phyloP scores from a whole-genome alignment of 768 basidiomycete genomes.

The Tulasnella sp. region DNA sequence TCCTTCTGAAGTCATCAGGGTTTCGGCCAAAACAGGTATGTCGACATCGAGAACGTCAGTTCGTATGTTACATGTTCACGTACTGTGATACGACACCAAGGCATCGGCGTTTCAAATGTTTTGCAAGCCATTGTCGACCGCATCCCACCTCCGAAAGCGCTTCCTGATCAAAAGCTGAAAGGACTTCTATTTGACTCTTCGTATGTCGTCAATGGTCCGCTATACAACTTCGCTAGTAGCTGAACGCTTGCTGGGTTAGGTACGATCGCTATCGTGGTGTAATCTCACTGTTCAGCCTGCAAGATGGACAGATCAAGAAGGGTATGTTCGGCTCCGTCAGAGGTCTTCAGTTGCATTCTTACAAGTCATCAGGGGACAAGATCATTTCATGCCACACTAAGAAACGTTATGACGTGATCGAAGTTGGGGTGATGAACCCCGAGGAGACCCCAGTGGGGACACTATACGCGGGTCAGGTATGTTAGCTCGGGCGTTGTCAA shows the following conservation, averaged over 20 bases:
- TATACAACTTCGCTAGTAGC: conserved; percentile 8
- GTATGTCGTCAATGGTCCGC: conserved; percentile 33
- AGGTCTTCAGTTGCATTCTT: background rate
- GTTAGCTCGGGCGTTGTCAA: conserved; percentile 41
- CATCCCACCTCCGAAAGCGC: conserved; percentile 68
- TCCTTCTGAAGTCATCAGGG: conserved; percentile 56
- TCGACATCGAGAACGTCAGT: background rate
- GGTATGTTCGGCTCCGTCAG: conserved; percentile 35
- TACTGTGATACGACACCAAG: background rate
- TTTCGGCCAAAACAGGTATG: conserved; percentile 88
- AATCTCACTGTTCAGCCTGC: conserved; percentile 77
- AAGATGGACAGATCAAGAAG: conserved; percentile 69
- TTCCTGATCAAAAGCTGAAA: conserved; percentile 45
- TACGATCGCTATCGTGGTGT: conserved; percentile 96
- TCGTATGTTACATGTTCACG: background rate
- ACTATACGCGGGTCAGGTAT: conserved; percentile 70
- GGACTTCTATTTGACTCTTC: conserved; percentile 90
- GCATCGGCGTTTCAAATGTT: conserved; percentile 59
- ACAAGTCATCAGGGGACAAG: conserved; percentile 57
- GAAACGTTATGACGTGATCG: conserved; percentile 81
- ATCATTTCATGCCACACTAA: conserved; percentile 74
- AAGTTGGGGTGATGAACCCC: conserved; percentile 82
- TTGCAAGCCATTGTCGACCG: conserved; percentile 70
- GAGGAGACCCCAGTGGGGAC: conserved; percentile 65
- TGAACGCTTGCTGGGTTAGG: conserved; percentile 30